Evolutionary conservation across 176 grass and related monocot genomes (phyloP).

Genomic region (Rhipidocladum racemiflorum): DNA sequence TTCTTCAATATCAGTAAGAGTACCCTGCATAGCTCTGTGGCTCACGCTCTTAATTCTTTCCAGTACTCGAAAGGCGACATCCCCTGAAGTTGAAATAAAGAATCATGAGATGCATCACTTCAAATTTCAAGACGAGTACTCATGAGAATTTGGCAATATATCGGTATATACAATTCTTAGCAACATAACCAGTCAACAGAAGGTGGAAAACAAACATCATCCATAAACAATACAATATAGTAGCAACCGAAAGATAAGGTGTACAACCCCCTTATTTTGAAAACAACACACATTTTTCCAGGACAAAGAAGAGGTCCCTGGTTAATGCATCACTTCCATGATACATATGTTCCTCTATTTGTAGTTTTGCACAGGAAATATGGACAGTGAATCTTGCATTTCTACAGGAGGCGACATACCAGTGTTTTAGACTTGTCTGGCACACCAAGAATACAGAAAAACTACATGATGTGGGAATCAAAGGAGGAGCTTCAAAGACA

Average conservation of each 20-base stretch:
- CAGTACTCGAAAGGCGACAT: constrained; percentile 83
- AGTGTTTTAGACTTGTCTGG: no score
- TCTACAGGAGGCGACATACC: no score
- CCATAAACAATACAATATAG: neutral
- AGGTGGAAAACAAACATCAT: neutral
- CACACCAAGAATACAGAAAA: no score
- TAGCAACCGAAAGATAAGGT: no score
- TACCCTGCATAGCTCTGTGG: constrained; percentile 53
- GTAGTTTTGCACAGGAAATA: no score
- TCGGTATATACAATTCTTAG: neutral
- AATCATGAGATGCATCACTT: neutral
- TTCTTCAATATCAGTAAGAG: constrained; percentile 59
- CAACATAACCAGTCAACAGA: neutral
- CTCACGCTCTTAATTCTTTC: constrained; percentile 73
- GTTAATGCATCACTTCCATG: no score
- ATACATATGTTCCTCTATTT: no score
- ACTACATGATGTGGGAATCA: no score
- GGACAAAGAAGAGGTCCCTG: no score
- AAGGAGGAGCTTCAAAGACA: neutral
- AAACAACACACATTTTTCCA: no score
- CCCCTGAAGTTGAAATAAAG: constrained; percentile 44
- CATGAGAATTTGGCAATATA: neutral
- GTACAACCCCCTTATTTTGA: no score
- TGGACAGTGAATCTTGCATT: no score
- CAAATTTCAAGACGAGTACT: neutral